Base-by-base conservation (phyloP, 306 rosid species). In the Gillenia trifoliata region DNA sequence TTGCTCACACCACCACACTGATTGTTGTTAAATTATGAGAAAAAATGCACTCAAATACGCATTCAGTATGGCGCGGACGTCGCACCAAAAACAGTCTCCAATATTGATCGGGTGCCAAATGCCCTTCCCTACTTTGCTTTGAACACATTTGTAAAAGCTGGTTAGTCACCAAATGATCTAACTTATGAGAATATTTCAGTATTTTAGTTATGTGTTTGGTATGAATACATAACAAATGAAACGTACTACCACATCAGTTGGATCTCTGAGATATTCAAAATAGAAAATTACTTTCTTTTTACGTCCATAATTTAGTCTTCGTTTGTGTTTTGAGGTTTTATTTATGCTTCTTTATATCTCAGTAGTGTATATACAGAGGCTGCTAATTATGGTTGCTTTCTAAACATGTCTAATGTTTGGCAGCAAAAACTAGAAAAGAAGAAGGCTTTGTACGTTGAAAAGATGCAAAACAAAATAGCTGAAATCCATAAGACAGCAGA, bases 361-460 rank as follows among this genome's bases (percentile, higher is more conserved):
- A 45, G 20, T 16, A 4, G 7, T 45, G 17, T 45, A 45, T 45
- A 45, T 22, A 29, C 4, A n/a, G 29, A 61, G 38, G 40, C 5
- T 10, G 23, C 33, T 61, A 33, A 16, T 29, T 29, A 28, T 4
- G 8, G 22, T 29, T 28, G 20, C 36, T 29, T 29, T 29, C 17
- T 30, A 26, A 59, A 59, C 13, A 28, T 15, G 20, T 45, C 52
- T 45, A 4, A 60, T 16, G 29, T 75, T 26, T 41, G 57, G n/a
- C 68, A 84, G 88, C 85, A 70, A 75, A 70, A 84, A 28, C 64
- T 77, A 34, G 79, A 77, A 52, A 74, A 64, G 77, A 84, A 84
- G 83, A 81, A 75, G 66, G 83, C 78, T 41, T 61, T 77, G 23
- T 61, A 74, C 61, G 62, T 77, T 2, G 88, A 84, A 75, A 78